Percentiles rank a stretch among this genome's conserved stretches.
Evolutionary conservation across 2,329 filamentous ascomycete genomes (phyloP).

Genomic region (Sporothrix inflata): DNA sequence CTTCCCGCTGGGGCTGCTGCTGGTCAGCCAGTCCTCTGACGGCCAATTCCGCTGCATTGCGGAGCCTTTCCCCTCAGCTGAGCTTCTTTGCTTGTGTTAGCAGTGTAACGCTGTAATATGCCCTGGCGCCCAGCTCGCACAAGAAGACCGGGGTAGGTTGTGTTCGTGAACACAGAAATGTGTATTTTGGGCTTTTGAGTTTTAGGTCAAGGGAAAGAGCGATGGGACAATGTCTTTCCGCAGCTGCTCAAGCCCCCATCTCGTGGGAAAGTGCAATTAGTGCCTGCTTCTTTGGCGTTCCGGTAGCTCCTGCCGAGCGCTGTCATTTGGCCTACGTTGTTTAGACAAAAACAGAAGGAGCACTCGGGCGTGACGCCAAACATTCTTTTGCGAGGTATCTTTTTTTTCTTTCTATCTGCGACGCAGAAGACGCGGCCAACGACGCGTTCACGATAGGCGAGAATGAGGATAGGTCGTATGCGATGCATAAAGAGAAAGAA

Average conservation of each 20-base stretch:
- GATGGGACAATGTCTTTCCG: not conserved
- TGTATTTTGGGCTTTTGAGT: not conserved
- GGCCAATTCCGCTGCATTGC: slow-evolving; percentile 15
- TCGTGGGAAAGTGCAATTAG: not conserved
- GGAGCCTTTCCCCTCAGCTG: not conserved
- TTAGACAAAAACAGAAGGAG: slow-evolving; percentile 4
- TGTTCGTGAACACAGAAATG: not conserved
- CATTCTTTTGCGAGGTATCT: not conserved
- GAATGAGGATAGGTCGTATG: not conserved
- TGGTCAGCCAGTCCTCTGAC: not conserved
- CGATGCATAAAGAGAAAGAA: not conserved
- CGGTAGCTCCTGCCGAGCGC: slow-evolving; percentile 6
- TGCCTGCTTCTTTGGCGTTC: not conserved
- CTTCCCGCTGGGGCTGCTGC: not conserved
- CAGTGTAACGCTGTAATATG: slow-evolving; percentile 19
- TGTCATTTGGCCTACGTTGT: not conserved
- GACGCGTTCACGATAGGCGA: not conserved
- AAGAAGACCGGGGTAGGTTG: not conserved
- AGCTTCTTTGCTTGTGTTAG: not conserved
- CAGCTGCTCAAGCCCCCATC: not conserved
- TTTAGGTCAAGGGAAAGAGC: not conserved
- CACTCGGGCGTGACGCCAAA: not conserved
- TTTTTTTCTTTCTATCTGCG: not conserved
- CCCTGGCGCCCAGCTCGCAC: not conserved
- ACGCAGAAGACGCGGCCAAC: not conserved